Evolutionary conservation across 345 rosid genomes (phyloP).

Genomic region (Melaleuca quinquenervia): DNA sequence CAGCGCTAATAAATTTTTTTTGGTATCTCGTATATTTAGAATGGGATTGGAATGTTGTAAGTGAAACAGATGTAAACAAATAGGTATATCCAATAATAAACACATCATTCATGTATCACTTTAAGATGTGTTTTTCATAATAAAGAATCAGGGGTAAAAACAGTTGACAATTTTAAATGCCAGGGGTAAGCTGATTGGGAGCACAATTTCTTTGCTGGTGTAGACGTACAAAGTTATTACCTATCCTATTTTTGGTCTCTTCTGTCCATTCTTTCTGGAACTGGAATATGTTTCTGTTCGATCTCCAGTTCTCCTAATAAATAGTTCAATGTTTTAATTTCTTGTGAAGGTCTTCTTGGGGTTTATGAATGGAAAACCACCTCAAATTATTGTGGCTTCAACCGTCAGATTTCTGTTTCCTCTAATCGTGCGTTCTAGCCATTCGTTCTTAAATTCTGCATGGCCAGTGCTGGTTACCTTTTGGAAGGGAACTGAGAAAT

Average conservation of each 20-base stretch:
- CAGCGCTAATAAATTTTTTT: too few species aligned
- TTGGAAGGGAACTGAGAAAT: too few species aligned
- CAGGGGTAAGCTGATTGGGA: too few species aligned
- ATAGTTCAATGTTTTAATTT: neutral
- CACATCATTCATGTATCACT: neutral
- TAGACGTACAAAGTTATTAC: neutral
- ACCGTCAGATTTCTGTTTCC: neutral
- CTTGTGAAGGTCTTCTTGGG: constrained; percentile 52
- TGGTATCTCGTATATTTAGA: neutral
- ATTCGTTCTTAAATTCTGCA: neutral
- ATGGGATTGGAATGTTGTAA: neutral
- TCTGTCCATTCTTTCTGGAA: neutral
- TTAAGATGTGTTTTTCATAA: neutral
- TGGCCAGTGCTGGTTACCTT: neutral
- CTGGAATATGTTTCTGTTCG: neutral
- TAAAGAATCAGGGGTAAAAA: too few species aligned
- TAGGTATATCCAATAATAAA: neutral
- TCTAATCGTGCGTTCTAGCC: neutral
- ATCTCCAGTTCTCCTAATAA: neutral
- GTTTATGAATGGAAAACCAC: constrained; percentile 89
- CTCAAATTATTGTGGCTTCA: constrained; percentile 18
- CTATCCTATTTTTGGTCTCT: neutral
- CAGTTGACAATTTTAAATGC: neutral
- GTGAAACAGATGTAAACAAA: neutral
- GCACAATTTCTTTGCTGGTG: neutral